Conservation (phyloP, 2,329 filamentous ascomycete species). For the Verticillium tricorpus region DNA sequence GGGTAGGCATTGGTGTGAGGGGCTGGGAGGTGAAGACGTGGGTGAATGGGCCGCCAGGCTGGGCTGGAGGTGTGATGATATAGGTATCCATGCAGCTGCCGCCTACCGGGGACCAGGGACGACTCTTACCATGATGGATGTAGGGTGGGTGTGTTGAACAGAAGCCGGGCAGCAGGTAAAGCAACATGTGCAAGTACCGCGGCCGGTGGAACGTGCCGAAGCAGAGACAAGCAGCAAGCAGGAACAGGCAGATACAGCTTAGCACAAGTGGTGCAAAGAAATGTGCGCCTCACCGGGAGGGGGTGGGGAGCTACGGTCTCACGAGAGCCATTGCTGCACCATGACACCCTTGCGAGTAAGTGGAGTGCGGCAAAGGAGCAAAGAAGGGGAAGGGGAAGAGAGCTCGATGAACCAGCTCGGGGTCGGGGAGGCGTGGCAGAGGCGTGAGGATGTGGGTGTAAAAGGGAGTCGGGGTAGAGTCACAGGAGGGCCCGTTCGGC, state of each 20-base stretch:
- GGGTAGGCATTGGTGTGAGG: not conserved
- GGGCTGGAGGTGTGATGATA: conserved; percentile 23
- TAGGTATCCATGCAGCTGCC: conserved; percentile 39
- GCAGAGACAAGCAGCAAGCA: conserved; percentile 17
- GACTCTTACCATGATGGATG: conserved; percentile 45
- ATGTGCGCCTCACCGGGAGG: conserved; percentile 15
- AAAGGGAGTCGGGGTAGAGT: conserved; percentile 13
- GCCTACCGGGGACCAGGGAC: conserved; percentile 30
- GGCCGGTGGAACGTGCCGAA: conserved; percentile 28
- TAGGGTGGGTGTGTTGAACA: conserved; percentile 34
- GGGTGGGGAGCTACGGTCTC: conserved; percentile 20
- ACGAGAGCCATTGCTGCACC: conserved; percentile 26
- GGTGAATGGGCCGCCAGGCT: not conserved
- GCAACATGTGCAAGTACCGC: conserved; percentile 29
- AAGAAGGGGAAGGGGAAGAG: conserved; percentile 10
- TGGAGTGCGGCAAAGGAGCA: conserved; percentile 12
- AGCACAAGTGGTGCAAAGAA: conserved; percentile 13
- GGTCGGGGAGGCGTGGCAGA: conserved; percentile 2
- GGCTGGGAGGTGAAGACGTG: not conserved
- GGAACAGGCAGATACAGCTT: conserved; percentile 13
- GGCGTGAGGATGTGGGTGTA: not conserved
- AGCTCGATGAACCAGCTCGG: conserved; percentile 9
- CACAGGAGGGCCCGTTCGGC: not conserved
- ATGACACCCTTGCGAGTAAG: conserved; percentile 13
- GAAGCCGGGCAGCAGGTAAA: conserved; percentile 23